These are phyloP conservation scores for Hypocreales sp. DNA, from an alignment of 2,329 filamentous ascomycete species.

Conservation along the genomic window DNA sequence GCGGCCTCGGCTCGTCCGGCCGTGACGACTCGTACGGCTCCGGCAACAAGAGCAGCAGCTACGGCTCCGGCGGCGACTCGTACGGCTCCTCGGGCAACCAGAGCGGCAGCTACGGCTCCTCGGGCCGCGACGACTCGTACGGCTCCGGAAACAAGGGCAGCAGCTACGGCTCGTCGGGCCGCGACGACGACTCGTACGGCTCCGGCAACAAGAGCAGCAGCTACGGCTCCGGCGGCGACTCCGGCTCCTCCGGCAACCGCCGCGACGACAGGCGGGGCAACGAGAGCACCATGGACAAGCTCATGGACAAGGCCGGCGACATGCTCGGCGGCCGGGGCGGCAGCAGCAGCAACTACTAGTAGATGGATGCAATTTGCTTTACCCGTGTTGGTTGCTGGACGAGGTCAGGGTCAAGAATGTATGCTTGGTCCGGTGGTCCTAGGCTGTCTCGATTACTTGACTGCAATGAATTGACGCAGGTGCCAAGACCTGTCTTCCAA, in stretches of 20 bases:
- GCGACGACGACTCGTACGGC: slow-evolving; percentile 7
- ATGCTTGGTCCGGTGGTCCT: too few relatives aligned
- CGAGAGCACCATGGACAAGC: slow-evolving; percentile 29
- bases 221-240: slow-evolving; percentile 3
- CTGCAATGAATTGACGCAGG: too few relatives aligned
- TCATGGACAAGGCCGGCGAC: slow-evolving; percentile 41
- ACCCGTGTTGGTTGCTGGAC: too few relatives aligned
- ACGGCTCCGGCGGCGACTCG: slow-evolving; percentile 3
- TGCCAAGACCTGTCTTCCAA: too few relatives aligned
- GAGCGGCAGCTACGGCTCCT: slow-evolving; percentile 9
- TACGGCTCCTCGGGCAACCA: slow-evolving; percentile 5
- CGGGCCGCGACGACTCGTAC: slow-evolving; percentile 3
- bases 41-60: slow-evolving; percentile 3
- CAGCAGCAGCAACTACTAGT: neutral
- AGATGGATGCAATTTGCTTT: too few relatives aligned
- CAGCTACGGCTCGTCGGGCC: slow-evolving; percentile 4
- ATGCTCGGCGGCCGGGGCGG: slow-evolving; percentile 32
- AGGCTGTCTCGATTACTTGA: too few relatives aligned
- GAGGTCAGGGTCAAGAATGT: too few relatives aligned
- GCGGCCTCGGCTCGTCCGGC: slow-evolving; percentile 4
- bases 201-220: slow-evolving; percentile 5
- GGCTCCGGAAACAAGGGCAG: slow-evolving; percentile 8
- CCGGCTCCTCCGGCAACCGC: slow-evolving; percentile 5
- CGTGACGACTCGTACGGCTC: slow-evolving; percentile 8
- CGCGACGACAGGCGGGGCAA: neutral